phyloP scores from a whole-genome alignment of 176 grass and related monocot species.

The Avena eriantha region DNA sequence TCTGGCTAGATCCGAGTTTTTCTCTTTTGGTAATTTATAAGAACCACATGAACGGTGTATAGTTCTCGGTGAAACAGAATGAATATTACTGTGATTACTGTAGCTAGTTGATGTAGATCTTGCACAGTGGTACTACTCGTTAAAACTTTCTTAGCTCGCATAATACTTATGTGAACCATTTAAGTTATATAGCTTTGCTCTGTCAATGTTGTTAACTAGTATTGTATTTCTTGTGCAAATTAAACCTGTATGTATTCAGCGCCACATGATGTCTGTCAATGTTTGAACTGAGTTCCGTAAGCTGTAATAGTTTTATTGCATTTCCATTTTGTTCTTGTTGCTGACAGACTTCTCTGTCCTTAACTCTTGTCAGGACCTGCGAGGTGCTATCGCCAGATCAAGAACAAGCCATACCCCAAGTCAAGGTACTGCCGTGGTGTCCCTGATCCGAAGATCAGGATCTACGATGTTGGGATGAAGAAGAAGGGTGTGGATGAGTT shows the following conservation, averaged over 20 bases:
- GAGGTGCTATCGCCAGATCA: no score
- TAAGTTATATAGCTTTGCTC: neutral
- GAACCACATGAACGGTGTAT: neutral
- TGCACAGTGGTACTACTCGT: neutral
- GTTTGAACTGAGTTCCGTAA: neutral
- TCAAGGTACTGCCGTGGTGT: constrained; percentile 49
- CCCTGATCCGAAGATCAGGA: constrained; percentile 78
- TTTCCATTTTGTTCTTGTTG: neutral
- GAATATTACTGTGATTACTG: neutral
- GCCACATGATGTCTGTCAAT: neutral
- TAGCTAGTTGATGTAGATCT: neutral
- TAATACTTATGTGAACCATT: neutral
- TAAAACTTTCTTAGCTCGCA: neutral
- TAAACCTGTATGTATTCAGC: neutral
- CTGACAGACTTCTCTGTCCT: neutral
- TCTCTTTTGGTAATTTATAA: no score
- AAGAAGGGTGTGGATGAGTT: constrained; percentile 71
- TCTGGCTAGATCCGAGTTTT: no score
- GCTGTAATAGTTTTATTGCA: neutral
- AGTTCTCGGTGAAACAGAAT: neutral
- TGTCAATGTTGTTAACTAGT: neutral
- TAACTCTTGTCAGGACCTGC: constrained; percentile 43
- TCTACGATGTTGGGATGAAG: constrained; percentile 92
- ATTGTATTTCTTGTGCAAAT: neutral
- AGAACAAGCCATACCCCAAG: no score